A percentile compares a stretch with the other conserved stretches of the same genome.
Conservation (phyloP, 371 early-diverging fungal species). For the Basidiobolus meristosporus region DNA sequence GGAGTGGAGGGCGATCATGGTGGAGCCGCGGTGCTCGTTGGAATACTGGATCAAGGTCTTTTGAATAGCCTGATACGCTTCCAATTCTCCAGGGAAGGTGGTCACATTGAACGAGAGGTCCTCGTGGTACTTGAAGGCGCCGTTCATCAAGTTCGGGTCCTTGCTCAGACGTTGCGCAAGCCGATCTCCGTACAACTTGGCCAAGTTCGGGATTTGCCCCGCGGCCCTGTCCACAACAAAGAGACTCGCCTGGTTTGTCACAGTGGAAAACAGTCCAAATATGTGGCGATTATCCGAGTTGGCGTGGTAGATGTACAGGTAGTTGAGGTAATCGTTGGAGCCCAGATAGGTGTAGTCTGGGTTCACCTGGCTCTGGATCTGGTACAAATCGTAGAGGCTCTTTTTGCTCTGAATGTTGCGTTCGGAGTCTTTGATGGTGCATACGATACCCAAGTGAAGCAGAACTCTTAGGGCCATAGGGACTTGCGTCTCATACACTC, state of each 20-base stretch:
- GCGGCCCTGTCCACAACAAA: slow-evolving; percentile 49
- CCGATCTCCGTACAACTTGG: slow-evolving; percentile 14
- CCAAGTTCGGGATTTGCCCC: slow-evolving; percentile 50
- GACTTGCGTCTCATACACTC: slow-evolving; percentile 82
- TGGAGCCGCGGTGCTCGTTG: slow-evolving; percentile 36
- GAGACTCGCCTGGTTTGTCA: slow-evolving; percentile 23
- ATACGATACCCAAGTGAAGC: slow-evolving; percentile 39
- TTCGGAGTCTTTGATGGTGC: slow-evolving; percentile 14
- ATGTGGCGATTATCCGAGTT: slow-evolving; percentile 49
- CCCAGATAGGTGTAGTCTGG: slow-evolving; percentile 8
- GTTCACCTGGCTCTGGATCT: slow-evolving; percentile 15
- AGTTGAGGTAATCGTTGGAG: slow-evolving; percentile 22
- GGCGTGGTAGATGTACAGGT: slow-evolving; percentile 47
- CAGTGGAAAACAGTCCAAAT: slow-evolving; percentile 43
- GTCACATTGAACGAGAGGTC: too few relatives aligned
- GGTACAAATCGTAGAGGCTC: slow-evolving; percentile 25
- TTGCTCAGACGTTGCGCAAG: slow-evolving; percentile 8
- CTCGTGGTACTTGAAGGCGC: too few relatives aligned
- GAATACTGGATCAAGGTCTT: slow-evolving; percentile 22
- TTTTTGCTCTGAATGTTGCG: slow-evolving; percentile 2
- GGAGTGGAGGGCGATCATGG: slow-evolving; percentile 46
- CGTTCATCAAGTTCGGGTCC: not conserved
- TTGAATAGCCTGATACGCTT: not conserved
- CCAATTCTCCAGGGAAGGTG: too few relatives aligned
- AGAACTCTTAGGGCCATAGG: slow-evolving; percentile 63